Evolutionary conservation across 164 flowering plant species (phyloP).

Genomic region (Nymphaea thermarum): DNA sequence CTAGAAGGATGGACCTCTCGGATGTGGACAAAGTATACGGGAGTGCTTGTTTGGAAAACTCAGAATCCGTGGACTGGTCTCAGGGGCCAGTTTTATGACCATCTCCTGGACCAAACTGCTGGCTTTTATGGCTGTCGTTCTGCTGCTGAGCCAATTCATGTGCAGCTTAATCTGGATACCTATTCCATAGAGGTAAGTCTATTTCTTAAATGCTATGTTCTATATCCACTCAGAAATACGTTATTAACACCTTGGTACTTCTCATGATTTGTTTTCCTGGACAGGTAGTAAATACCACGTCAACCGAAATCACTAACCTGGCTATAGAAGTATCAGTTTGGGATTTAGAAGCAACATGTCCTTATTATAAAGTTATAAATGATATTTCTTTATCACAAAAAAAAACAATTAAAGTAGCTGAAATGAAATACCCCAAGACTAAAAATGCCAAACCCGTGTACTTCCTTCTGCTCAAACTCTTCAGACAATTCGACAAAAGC

Average conservation of each 20-base stretch:
- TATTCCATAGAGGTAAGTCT: conserved; percentile 63
- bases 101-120: conserved; percentile 91
- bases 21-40: conserved; percentile 96
- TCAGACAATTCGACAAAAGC: conserved; percentile 39
- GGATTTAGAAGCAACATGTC: conserved; percentile 83
- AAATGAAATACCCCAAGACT: conserved; percentile 79
- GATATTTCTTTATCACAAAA: conserved; percentile 55
- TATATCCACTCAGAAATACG: not conserved
- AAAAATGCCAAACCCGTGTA: conserved; percentile 65
- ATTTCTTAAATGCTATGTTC: not conserved
- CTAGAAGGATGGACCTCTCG: conserved; percentile 93
- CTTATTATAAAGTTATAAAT: conserved; percentile 50
- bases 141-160: conserved; percentile 96
- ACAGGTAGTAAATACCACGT: conserved; percentile 84
- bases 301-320: conserved; percentile 44
- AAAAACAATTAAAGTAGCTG: conserved; percentile 34
- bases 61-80: conserved; percentile 99
- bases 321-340: conserved; percentile 89
- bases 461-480: conserved; percentile 90
- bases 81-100: conserved; percentile 95
- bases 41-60: conserved; percentile 91
- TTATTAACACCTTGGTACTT: no score
- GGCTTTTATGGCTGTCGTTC: conserved; percentile 92
- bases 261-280: not conserved
- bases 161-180: conserved; percentile 82